Percentiles rank a stretch among this genome's conserved stretches.
Conservation (phyloP, 768 basidiomycete species). For the Nevesoporus exiguus region DNA sequence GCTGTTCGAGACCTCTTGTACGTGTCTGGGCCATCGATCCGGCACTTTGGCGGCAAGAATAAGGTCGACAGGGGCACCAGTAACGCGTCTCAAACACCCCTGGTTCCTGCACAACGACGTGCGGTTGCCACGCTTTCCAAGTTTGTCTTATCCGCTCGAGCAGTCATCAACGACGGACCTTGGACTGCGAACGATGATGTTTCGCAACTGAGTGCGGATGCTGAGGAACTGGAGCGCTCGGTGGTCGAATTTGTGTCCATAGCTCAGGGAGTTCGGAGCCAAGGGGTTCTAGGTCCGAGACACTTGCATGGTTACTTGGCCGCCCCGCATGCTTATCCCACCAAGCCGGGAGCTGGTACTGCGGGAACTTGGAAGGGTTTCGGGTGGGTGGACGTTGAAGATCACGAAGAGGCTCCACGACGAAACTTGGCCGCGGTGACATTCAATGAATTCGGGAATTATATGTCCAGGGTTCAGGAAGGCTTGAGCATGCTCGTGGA, state of each 20-base stretch:
- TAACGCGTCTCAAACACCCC: slow-evolving; percentile 47
- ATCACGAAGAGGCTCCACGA: slow-evolving; percentile 31
- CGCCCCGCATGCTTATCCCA: slow-evolving; percentile 37
- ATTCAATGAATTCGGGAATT: slow-evolving; percentile 33
- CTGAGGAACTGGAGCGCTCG: slow-evolving; percentile 68
- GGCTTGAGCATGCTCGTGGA: slow-evolving; percentile 22
- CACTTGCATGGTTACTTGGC: slow-evolving; percentile 37
- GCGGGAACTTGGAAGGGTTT: slow-evolving; percentile 54
- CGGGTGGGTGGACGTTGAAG: slow-evolving; percentile 43
- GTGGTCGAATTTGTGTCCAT: slow-evolving; percentile 64
- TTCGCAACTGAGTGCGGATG: slow-evolving; percentile 62
- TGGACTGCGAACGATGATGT: slow-evolving; percentile 23
- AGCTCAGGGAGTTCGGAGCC: slow-evolving; percentile 43
- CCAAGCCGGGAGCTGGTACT: slow-evolving; percentile 46
- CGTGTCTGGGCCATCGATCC: slow-evolving; percentile 52
- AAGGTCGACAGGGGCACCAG: slow-evolving; percentile 26
- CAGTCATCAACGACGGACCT: slow-evolving; percentile 51
- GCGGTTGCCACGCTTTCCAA: slow-evolving; percentile 86
- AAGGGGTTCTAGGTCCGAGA: slow-evolving; percentile 29
- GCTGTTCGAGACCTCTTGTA: slow-evolving; percentile 71
- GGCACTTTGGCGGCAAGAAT: slow-evolving; percentile 48
- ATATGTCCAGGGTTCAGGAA: slow-evolving; percentile 28
- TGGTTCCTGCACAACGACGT: slow-evolving; percentile 77
- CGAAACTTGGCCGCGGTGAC: slow-evolving; percentile 27
- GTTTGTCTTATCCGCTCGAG: slow-evolving; percentile 81